Evolutionary conservation across 768 basidiomycete genomes (phyloP).

Genomic region (Amanita pallidorosea): DNA sequence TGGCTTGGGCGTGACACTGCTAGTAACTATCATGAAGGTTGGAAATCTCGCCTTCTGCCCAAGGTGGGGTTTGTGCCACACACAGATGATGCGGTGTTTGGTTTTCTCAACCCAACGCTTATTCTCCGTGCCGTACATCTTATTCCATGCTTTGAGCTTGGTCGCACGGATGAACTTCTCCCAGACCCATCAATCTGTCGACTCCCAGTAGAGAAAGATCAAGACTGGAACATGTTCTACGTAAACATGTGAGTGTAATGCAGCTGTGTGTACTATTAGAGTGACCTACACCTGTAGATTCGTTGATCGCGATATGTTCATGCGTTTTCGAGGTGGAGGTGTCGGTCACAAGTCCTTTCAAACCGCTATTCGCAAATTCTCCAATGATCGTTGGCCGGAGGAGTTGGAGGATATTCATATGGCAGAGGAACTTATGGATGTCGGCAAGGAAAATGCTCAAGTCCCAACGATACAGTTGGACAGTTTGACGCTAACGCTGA

Average conservation of each 20-base stretch:
- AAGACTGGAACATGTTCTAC: too few species aligned
- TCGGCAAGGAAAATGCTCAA: too few species aligned
- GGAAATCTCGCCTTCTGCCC: conserved; percentile 6
- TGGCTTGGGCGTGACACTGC: conserved; percentile 8
- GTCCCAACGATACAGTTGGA: too few species aligned
- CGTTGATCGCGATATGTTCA: background rate
- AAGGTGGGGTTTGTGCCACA: conserved; percentile 12
- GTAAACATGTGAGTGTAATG: background rate
- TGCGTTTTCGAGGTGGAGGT: background rate
- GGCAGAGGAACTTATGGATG: too few species aligned
- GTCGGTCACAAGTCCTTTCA: background rate
- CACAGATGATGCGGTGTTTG: background rate
- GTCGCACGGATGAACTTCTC: background rate
- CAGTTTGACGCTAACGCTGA: too few species aligned
- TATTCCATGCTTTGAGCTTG: background rate
- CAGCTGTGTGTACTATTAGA: background rate
- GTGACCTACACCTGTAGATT: background rate
- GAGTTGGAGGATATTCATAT: too few species aligned
- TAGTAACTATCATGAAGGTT: conserved; percentile 8
- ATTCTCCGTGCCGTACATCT: background rate
- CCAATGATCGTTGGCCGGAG: background rate
- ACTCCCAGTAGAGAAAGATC: background rate
- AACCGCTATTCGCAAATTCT: background rate
- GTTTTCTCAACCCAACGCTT: background rate
- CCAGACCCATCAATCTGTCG: background rate